These are phyloP conservation scores for Globisporangium camurandrum DNA, from an alignment of 352 stramenopile genomes.

Conservation along the genomic window DNA sequence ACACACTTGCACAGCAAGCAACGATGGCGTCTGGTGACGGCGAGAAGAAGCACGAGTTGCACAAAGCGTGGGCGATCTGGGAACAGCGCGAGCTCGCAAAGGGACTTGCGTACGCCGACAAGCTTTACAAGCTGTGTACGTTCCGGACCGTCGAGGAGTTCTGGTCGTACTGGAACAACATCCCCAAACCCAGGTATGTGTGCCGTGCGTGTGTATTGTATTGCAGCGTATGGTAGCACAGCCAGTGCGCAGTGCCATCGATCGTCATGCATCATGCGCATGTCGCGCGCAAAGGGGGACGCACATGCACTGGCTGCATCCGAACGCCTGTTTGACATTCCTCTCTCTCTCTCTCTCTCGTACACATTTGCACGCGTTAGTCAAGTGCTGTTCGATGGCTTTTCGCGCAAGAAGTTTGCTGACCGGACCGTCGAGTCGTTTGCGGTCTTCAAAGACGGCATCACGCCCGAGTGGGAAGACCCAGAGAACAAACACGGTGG, in stretches of 20 bases:
- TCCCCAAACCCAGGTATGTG: constrained; percentile 75
- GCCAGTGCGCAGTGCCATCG: not conserved
- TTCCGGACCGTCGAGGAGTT: constrained; percentile 87
- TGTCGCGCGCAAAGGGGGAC: not conserved
- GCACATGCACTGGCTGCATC: not conserved
- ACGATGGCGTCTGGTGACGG: constrained; percentile 38
- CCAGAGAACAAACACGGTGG: constrained; percentile 82
- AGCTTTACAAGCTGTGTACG: constrained; percentile 82
- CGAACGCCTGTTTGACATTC: constrained; percentile 1
- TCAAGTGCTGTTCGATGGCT: constrained; percentile 76
- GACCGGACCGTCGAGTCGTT: constrained; percentile 92
- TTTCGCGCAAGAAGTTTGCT: constrained; percentile 87
- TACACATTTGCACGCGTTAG: constrained; percentile 10
- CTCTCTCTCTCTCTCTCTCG: no score
- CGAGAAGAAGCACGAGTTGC: constrained; percentile 61
- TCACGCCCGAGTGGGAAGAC: constrained; percentile 88
- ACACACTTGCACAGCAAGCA: not conserved
- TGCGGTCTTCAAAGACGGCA: constrained; percentile 88
- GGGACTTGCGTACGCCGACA: constrained; percentile 78
- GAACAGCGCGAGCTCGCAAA: constrained; percentile 77
- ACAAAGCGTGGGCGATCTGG: constrained; percentile 83
- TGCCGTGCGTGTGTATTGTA: not conserved
- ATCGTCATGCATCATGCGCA: not conserved
- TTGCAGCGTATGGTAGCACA: no score
- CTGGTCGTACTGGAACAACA: constrained; percentile 89